These are phyloP conservation scores for Boechera retrofracta DNA, from an alignment of 345 rosid genomes.

Conservation along the genomic window DNA sequence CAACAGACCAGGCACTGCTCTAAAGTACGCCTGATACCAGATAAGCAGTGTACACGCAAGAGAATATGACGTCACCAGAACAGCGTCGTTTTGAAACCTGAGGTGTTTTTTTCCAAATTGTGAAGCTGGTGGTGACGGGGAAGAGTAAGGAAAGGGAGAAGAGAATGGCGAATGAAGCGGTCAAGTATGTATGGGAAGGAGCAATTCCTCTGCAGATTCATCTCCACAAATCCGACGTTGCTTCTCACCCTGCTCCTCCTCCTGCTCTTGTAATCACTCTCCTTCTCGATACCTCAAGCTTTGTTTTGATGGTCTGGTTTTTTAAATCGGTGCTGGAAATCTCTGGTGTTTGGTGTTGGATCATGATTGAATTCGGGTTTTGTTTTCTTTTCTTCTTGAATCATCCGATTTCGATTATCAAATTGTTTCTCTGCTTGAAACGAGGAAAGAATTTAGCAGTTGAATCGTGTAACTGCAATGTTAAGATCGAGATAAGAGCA, in stretches of 20 bases:
- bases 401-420: not conserved
- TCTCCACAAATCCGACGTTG: slow-evolving; percentile 86
- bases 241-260: slow-evolving; percentile 85
- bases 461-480: not conserved
- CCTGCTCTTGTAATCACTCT: slow-evolving; percentile 58
- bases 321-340: not conserved
- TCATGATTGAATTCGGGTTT: slow-evolving; percentile 31
- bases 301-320: not conserved
- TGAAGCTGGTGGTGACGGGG: slow-evolving; percentile 26
- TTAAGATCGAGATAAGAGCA: slow-evolving; percentile 14
- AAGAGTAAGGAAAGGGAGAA: not conserved
- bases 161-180: slow-evolving; percentile 63
- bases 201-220: slow-evolving; percentile 89
- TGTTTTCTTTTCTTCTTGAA: not conserved
- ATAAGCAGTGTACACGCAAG: slow-evolving; percentile 9
- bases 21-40: slow-evolving; percentile 4
- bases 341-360: not conserved
- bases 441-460: slow-evolving; percentile 5
- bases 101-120: not conserved
- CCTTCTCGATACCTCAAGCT: not conserved
- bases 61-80: slow-evolving; percentile 33
- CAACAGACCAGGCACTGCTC: not conserved
- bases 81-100: slow-evolving; percentile 24
- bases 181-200: slow-evolving; percentile 81
- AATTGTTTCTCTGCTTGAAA: slow-evolving; percentile 21